Evolutionary conservation across 208 protist genomes (phyloP).

Genomic region (Trypanosoma boissoni): DNA sequence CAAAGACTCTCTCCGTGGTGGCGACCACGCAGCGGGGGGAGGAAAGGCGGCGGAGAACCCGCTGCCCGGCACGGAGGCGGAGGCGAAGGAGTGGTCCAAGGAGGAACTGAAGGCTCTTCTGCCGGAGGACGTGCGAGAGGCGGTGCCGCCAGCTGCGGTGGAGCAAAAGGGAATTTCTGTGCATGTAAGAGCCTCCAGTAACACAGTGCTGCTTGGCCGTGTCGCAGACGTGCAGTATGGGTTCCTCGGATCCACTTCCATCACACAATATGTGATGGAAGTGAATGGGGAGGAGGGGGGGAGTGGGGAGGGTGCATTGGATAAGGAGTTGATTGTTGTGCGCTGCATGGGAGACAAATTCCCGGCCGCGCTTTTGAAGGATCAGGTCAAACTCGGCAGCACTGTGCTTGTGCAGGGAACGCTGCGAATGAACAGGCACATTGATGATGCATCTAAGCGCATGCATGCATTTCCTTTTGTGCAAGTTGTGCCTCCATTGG

Average conservation of each 20-base stretch:
- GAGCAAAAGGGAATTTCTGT: conserved; percentile 32
- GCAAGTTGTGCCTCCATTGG: conserved; percentile 68
- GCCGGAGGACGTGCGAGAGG: conserved; percentile 18
- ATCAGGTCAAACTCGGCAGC: conserved; percentile 47
- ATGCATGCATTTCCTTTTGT: conserved; percentile 82
- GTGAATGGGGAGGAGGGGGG: conserved; percentile 13
- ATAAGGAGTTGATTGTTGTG: conserved; percentile 75
- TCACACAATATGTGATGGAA: conserved; percentile 70
- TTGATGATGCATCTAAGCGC: conserved; percentile 54
- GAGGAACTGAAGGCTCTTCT: neutral
- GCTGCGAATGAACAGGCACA: conserved; percentile 72
- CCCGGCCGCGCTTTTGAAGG: conserved; percentile 37
- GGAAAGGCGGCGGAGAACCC: neutral
- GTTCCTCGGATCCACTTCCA: conserved; percentile 37
- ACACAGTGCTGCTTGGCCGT: conserved; percentile 55
- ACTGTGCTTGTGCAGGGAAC: conserved; percentile 53
- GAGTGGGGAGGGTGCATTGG: conserved; percentile 6
- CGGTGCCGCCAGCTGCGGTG: conserved; percentile 15
- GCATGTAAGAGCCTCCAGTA: conserved; percentile 55
- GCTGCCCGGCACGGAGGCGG: neutral
- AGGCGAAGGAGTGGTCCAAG: neutral
- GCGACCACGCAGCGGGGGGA: neutral
- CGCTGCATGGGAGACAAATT: conserved; percentile 58
- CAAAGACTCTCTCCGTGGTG: neutral
- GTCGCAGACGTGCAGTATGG: conserved; percentile 74